A percentile compares a stretch with the other conserved stretches of the same genome.
Evolutionary conservation across 2,329 filamentous ascomycete species (phyloP).

Genomic region (Cladophialophora carrionii): DNA sequence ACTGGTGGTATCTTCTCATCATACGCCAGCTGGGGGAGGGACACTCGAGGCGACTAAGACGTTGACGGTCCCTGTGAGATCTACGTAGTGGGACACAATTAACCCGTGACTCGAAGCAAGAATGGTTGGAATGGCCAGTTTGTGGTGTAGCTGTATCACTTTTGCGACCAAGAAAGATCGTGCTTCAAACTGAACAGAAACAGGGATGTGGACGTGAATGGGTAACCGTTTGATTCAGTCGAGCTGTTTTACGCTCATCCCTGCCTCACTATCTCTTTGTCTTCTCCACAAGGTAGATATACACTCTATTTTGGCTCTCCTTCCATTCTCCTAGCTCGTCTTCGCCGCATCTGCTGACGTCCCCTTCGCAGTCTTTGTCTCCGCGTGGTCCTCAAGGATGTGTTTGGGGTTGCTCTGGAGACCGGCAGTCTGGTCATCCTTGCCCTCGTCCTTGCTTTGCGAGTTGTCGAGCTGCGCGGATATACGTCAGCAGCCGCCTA

Average conservation of each 20-base stretch:
- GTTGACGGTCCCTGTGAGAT: background rate
- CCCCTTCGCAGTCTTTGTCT: constrained; percentile 44
- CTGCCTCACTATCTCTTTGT: background rate
- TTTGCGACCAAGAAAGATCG: background rate
- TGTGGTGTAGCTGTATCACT: background rate
- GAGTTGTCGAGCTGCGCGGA: constrained; percentile 39
- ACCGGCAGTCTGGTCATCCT: constrained; percentile 34
- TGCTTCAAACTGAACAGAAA: background rate
- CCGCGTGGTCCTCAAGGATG: constrained; percentile 42
- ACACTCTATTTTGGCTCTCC: background rate
- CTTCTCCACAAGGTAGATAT: background rate
- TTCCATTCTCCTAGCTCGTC: constrained; percentile 1
- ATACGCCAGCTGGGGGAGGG: background rate
- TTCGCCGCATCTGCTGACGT: constrained; percentile 6
- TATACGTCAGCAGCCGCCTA: constrained; percentile 2
- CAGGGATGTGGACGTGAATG: background rate
- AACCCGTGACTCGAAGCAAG: background rate
- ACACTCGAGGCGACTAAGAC: background rate
- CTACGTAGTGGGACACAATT: background rate
- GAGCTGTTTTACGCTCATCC: background rate
- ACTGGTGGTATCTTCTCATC: background rate
- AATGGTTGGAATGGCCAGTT: background rate
- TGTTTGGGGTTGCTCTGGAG: constrained; percentile 51
- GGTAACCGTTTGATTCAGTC: background rate
- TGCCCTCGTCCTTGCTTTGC: constrained; percentile 38